A percentile compares a stretch with the other conserved stretches of the same genome.
phyloP scores from a whole-genome alignment of 129 eudicot genomes.

The Apium graveolens region DNA sequence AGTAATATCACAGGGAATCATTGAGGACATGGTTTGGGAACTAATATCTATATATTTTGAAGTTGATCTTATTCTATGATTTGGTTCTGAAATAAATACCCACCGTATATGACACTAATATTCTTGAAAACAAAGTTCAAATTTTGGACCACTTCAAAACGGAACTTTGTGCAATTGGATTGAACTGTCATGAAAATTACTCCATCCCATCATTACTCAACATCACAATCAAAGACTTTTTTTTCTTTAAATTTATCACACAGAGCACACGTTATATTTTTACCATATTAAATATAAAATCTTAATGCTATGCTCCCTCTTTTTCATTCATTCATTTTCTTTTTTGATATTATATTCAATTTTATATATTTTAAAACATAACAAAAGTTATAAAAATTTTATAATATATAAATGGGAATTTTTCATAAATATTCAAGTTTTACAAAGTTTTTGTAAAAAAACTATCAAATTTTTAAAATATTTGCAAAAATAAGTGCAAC shows the following conservation, averaged over 20 bases:
- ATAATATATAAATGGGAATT: too few species aligned
- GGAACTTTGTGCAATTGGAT: slow-evolving; percentile 6
- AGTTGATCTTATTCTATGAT: not conserved
- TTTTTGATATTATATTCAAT: too few species aligned
- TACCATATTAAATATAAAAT: not conserved
- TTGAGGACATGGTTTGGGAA: not conserved
- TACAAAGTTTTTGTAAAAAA: too few species aligned
- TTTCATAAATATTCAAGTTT: too few species aligned
- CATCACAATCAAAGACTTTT: not conserved
- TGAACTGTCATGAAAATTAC: not conserved
- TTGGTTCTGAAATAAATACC: not conserved
- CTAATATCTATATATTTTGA: not conserved
- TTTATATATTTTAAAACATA: too few species aligned
- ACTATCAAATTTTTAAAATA: too few species aligned
- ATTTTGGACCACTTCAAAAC: not conserved
- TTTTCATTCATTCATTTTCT: too few species aligned
- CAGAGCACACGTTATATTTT: not conserved
- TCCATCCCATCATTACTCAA: slow-evolving; percentile 1
- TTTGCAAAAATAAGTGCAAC: too few species aligned
- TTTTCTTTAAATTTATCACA: not conserved
- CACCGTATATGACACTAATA: not conserved
- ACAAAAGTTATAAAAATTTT: too few species aligned
- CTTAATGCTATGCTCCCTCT: too few species aligned
- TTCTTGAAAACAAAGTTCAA: not conserved
- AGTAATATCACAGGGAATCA: not conserved